Conservation (phyloP, 192 early-diverging fungal genomes). For the Coemansia guatemalensis region DNA sequence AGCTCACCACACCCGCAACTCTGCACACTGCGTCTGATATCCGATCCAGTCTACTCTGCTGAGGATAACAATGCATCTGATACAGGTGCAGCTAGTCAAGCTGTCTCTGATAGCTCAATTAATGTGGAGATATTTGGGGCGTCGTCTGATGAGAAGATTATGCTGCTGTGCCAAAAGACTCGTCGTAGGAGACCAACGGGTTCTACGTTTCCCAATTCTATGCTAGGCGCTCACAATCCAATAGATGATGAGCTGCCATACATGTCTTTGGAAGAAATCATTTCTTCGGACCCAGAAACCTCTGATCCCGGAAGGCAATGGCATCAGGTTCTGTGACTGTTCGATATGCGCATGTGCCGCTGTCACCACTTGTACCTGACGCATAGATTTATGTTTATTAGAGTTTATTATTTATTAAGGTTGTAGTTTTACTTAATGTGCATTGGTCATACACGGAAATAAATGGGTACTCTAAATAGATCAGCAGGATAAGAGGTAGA, state of each 20-base stretch:
- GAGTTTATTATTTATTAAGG: not conserved
- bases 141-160: constrained; percentile 27
- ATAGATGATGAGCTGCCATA: constrained; percentile 13
- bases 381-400: not conserved
- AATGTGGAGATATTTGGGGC: constrained; percentile 45
- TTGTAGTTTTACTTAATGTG: not conserved
- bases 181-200: not conserved
- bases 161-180: constrained; percentile 36
- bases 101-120: constrained; percentile 4
- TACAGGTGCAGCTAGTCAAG: not conserved
- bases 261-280: constrained; percentile 43
- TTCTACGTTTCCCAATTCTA: not conserved
- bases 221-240: not conserved
- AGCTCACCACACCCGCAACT: constrained; percentile 24
- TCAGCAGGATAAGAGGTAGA: too few relatives aligned
- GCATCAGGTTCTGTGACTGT: constrained; percentile 14
- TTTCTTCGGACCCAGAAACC: constrained; percentile 36
- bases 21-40: constrained; percentile 19
- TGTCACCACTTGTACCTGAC: not conserved
- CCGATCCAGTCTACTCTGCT: constrained; percentile 1
- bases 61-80: not conserved
- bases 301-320: constrained; percentile 32
- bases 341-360: not conserved
- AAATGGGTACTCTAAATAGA: not conserved
- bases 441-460: not conserved